Conservation (phyloP, 176 grass and related monocot species). For the Musa itinerans region DNA sequence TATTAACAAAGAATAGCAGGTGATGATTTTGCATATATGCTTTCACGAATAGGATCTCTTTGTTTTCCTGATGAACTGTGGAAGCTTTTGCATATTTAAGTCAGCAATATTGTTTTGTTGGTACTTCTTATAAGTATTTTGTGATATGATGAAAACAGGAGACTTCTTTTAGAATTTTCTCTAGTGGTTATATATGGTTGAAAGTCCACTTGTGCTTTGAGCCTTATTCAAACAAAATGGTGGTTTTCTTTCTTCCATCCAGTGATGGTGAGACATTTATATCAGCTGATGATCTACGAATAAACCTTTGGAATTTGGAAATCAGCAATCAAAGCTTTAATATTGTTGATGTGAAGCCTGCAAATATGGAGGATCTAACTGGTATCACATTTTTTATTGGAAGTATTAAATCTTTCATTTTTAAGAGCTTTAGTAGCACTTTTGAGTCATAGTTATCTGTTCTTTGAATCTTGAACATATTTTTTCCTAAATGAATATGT, state of each 20-base stretch:
- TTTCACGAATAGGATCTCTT: background rate
- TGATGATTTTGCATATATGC: background rate
- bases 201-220: background rate
- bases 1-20: background rate
- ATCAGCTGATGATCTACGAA: conserved; percentile 10
- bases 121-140: background rate
- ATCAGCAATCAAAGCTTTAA: conserved; percentile 15
- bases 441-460: background rate
- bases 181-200: background rate
- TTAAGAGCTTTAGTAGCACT: background rate
- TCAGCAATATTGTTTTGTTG: background rate
- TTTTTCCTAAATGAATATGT: no score
- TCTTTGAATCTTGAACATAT: background rate
- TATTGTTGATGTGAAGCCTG: conserved; percentile 13
- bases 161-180: background rate
- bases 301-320: conserved; percentile 16
- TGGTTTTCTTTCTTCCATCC: background rate
- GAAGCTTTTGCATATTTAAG: background rate
- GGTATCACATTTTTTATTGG: background rate
- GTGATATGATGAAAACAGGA: background rate
- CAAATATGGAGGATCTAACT: conserved; percentile 15
- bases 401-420: background rate
- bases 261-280: conserved; percentile 14
- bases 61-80: background rate
- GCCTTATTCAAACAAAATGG: background rate